Evolutionary conservation across 768 basidiomycete genomes (phyloP), one percentile per base, ranked within the genome.

Genomic region (Termitomyces eurrhizus): DNA sequence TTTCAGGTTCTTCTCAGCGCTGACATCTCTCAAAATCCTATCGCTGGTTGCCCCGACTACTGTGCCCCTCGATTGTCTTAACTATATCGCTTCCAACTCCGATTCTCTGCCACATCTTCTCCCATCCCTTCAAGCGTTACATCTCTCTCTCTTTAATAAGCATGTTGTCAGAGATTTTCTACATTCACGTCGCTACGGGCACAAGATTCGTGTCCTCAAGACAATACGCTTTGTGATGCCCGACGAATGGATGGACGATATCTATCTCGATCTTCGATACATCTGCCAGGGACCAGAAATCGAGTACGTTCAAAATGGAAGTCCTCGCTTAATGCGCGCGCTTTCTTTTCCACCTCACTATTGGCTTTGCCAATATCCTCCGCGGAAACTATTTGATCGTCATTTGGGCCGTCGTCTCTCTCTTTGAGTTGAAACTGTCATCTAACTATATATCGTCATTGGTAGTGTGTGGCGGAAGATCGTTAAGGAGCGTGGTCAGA

Each of bases 11-110:
- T 60, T 64, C 29, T 44, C 44, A 7, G 32, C 52, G 24, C 36
- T 64, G 42, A 51, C 44, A n/a, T 61, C 57, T 16, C 60, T 64
- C 18, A 52, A 59, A 16, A 53, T 32, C 11, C 54, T 64, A 24
- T 29, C 54, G 11, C 48, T 61, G 11, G 45, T 56, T 3, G 39
- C 57, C 44, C 63, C 63, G 9, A 42, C 59, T n/a, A 50, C 59
- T 8, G 32, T 57, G 24, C 53, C 60, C 32, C 56, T 61, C 14
- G 53, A 55, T 21, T 54, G 52, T 11, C 55, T 64, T 16, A 64
- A 64, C n/a, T 61, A 61, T 33, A 9, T 54, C 37, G 46, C 56
- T 7, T n/a, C 24, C 35, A 14, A 18, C 14, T 55, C 41, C 7
- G 39, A 45, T 11, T 29, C 26, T 21, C 56, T 29, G 2, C 16